These are phyloP conservation scores for Phytophthora fragariaefolia DNA, from an alignment of 352 stramenopile species.

Conservation along the genomic window DNA sequence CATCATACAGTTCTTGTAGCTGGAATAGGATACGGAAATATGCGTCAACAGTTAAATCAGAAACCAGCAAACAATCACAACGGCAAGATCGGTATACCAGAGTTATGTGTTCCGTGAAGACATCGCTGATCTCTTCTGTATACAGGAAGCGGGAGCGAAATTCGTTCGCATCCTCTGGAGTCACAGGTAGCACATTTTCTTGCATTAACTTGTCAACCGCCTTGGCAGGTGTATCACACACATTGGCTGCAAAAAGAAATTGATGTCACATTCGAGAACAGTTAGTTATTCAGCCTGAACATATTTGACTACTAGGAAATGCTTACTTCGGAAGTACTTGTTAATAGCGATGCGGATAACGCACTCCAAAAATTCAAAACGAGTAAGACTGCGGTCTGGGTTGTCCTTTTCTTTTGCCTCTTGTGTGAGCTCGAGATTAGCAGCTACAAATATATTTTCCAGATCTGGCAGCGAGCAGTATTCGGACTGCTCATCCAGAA, in stretches of 20 bases:
- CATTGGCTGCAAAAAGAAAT: constrained; percentile 44
- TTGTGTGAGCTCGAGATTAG: constrained; percentile 79
- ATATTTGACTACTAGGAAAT: not conserved
- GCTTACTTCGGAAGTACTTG: constrained; percentile 76
- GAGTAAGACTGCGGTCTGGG: constrained; percentile 74
- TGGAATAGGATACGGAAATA: constrained; percentile 22
- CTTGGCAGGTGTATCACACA: constrained; percentile 72
- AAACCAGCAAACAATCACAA: too few species aligned
- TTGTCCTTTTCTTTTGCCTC: constrained; percentile 86
- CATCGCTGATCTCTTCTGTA: constrained; percentile 77
- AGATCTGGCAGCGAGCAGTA: constrained; percentile 70
- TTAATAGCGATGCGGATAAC: constrained; percentile 82
- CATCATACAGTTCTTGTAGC: constrained; percentile 79
- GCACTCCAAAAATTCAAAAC: constrained; percentile 82
- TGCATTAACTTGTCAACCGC: constrained; percentile 72
- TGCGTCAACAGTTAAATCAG: not conserved
- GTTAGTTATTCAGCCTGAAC: too few species aligned
- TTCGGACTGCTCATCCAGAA: constrained; percentile 75
- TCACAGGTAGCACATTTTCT: constrained; percentile 60
- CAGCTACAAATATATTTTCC: constrained; percentile 84
- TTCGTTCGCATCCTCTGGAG: constrained; percentile 69
- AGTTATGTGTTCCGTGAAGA: constrained; percentile 75
- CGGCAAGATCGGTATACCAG: too few species aligned
- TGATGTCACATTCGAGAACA: too few species aligned
- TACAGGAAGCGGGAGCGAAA: constrained; percentile 77